Percentiles rank a stretch among this genome's conserved stretches.
Evolutionary conservation across 495 filamentous ascomycete species (phyloP).

Genomic region (Paragyromitra xinjiangensis): DNA sequence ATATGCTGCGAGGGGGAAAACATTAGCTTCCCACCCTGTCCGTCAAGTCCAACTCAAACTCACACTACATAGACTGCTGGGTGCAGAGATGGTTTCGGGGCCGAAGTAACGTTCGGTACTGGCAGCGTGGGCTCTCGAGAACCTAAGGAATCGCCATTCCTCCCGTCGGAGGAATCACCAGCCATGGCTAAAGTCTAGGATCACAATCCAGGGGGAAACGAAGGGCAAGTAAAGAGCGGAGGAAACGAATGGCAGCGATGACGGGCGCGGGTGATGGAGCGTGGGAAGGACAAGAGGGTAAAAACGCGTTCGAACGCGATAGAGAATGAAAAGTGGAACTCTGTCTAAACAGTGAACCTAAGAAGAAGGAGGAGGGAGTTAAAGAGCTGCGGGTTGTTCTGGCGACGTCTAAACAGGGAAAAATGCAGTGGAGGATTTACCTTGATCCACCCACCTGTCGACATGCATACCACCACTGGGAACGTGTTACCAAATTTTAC

Average conservation of each 20-base stretch:
- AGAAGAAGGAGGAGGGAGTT: slow-evolving; percentile 24
- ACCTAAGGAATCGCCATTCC: slow-evolving; percentile 57
- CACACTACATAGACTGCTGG: slow-evolving; percentile 90
- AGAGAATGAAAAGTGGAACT: slow-evolving; percentile 16
- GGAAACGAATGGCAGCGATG: slow-evolving; percentile 15
- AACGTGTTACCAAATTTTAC: slow-evolving; percentile 23
- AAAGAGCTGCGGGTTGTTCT: slow-evolving; percentile 17
- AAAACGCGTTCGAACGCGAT: slow-evolving; percentile 17
- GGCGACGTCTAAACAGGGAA: slow-evolving; percentile 25
- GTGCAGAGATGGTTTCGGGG: slow-evolving; percentile 61
- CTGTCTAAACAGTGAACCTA: slow-evolving; percentile 6
- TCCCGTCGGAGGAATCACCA: slow-evolving; percentile 48
- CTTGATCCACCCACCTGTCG: slow-evolving; percentile 16
- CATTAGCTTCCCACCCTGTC: slow-evolving; percentile 44
- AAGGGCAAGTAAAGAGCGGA: slow-evolving; percentile 16
- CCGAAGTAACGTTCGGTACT: slow-evolving; percentile 42
- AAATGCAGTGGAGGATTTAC: slow-evolving; percentile 28
- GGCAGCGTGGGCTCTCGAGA: slow-evolving; percentile 54
- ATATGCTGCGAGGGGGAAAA: slow-evolving; percentile 67
- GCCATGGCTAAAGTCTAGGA: slow-evolving; percentile 30
- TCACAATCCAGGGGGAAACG: slow-evolving; percentile 8
- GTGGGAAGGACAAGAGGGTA: not conserved
- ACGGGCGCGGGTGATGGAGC: not conserved
- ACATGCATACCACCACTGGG: not conserved
- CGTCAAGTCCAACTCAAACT: slow-evolving; percentile 58